Evolutionary conservation across 805 yeast genomes (phyloP).

Genomic region (Yamadazyma paraphyllophila): DNA sequence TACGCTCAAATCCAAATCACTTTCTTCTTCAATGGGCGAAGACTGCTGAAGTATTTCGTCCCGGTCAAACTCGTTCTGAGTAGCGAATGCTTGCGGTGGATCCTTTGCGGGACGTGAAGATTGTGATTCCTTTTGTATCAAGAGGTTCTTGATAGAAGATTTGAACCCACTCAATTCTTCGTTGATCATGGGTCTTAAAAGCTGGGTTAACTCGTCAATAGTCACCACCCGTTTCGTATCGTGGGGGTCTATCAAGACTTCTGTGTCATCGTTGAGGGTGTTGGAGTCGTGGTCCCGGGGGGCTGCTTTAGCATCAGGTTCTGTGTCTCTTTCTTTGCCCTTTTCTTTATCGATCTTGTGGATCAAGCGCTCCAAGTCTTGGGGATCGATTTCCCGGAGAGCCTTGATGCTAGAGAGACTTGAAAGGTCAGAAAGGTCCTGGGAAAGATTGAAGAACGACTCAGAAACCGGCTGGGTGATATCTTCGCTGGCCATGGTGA

Average conservation of each 20-base stretch:
- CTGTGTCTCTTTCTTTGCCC: not conserved
- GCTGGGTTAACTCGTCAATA: slow-evolving; percentile 16
- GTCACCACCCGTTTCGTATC: slow-evolving; percentile 1
- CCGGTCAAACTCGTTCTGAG: too few relatives aligned
- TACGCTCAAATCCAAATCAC: slow-evolving; percentile 5
- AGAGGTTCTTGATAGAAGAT: slow-evolving; percentile 9
- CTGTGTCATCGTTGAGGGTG: slow-evolving; percentile 12
- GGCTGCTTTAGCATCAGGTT: not conserved
- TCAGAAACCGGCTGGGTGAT: slow-evolving; percentile 27
- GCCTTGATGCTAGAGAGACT: slow-evolving; percentile 1
- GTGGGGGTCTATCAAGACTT: slow-evolving; percentile 8
- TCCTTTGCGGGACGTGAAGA: not conserved
- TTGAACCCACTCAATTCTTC: slow-evolving; percentile 18
- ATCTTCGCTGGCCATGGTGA: slow-evolving; percentile 15
- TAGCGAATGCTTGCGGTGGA: not conserved
- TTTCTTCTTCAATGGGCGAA: slow-evolving; percentile 11
- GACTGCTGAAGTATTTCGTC: not conserved
- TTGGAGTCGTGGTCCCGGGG: not conserved
- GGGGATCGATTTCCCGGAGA: slow-evolving; percentile 3
- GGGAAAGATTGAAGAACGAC: slow-evolving; percentile 26
- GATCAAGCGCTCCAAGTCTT: slow-evolving; percentile 4
- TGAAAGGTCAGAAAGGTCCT: slow-evolving; percentile 9
- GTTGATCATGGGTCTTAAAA: slow-evolving; percentile 17
- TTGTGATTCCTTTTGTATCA: slow-evolving; percentile 2
- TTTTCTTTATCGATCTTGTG: slow-evolving; percentile 4